Conservation (phyloP, 2,329 filamentous ascomycete genomes). For the Apiospora koreana region DNA sequence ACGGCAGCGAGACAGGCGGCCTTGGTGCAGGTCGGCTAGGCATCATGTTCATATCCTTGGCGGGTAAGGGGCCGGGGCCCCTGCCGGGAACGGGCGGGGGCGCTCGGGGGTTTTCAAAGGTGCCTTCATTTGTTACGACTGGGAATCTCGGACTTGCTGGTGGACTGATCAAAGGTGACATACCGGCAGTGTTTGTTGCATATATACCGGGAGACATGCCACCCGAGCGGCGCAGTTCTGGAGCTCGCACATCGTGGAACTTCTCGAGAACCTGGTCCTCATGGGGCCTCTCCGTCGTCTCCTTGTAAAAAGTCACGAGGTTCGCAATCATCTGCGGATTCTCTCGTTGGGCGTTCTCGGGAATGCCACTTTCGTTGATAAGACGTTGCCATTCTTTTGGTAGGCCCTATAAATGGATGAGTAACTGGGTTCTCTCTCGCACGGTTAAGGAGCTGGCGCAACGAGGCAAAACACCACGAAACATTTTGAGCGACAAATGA, state of each 20-base stretch:
- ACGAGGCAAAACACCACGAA: conserved; percentile 15
- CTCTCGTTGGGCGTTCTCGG: conserved; percentile 92
- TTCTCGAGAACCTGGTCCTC: conserved; percentile 95
- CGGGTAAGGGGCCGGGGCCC: conserved; percentile 38
- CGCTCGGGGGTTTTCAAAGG: conserved; percentile 94
- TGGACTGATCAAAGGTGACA: conserved; percentile 70
- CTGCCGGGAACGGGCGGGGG: conserved; percentile 70
- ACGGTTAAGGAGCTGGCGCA: not conserved
- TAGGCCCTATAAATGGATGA: conserved; percentile 63
- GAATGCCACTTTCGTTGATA: conserved; percentile 93
- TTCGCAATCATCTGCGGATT: conserved; percentile 95
- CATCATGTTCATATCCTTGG: conserved; percentile 64
- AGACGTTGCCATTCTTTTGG: conserved; percentile 98
- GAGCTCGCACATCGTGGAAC: conserved; percentile 80
- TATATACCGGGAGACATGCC: conserved; percentile 55
- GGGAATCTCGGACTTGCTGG: conserved; percentile 86
- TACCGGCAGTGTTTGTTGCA: conserved; percentile 56
- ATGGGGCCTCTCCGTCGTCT: conserved; percentile 76
- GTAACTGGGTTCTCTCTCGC: conserved; percentile 8
- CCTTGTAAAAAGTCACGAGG: conserved; percentile 96
- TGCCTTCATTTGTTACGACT: conserved; percentile 80
- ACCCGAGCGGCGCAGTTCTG: conserved; percentile 49
- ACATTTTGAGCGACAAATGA: not conserved
- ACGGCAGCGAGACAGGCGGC: conserved; percentile 69
- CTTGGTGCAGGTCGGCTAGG: conserved; percentile 85